Conservation (phyloP, 495 filamentous ascomycete species). For the Cenococcum geophilum region DNA sequence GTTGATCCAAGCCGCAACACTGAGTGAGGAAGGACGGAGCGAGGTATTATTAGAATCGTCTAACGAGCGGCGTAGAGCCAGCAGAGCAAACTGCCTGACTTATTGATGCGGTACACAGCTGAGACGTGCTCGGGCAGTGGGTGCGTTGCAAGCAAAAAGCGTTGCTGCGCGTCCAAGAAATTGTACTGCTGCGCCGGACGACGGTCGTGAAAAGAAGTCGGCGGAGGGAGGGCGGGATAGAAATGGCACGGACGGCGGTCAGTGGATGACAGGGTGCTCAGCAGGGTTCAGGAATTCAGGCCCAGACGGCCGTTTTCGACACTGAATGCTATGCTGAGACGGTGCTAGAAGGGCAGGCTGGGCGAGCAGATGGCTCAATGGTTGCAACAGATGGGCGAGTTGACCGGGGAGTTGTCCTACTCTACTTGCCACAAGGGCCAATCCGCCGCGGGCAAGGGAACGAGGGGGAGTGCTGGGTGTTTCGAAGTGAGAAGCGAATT, state of each 20-base stretch:
- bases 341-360: neutral
- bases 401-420: neutral
- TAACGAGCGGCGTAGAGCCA: conserved; percentile 3
- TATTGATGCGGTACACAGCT: neutral
- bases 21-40: conserved; percentile 15
- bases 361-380: conserved; percentile 2
- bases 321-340: neutral
- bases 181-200: neutral
- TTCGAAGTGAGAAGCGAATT: neutral
- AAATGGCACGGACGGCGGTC: conserved; percentile 19
- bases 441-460: neutral
- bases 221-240: conserved; percentile 9
- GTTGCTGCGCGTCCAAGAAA: neutral
- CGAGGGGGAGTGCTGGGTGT: neutral
- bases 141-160: neutral
- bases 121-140: neutral
- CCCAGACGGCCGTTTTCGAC: neutral
- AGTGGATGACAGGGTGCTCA: neutral
- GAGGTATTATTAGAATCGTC: conserved; percentile 4
- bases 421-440: neutral
- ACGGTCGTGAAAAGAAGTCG: neutral
- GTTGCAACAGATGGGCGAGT: neutral
- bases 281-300: conserved; percentile 3
- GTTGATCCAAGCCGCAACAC: conserved; percentile 17
- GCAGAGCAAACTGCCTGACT: conserved; percentile 9